These are phyloP conservation scores for Boletus holoroseus DNA, from an alignment of 1,284 basidiomycete genomes.

Conservation along the genomic window DNA sequence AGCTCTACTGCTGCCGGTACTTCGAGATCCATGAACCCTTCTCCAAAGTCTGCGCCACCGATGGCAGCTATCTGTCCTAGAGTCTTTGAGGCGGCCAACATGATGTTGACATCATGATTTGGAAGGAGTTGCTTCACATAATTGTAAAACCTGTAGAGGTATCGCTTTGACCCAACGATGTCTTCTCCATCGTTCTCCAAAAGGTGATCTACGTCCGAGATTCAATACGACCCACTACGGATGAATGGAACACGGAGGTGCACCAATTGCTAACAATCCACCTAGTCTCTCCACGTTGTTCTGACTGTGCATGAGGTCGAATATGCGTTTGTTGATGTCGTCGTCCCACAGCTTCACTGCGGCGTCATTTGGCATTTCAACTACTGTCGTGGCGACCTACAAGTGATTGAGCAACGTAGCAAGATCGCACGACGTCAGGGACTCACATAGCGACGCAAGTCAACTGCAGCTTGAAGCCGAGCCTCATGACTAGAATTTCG, in stretches of 20 bases:
- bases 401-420: conserved; percentile 6
- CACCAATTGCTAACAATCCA: conserved; percentile 78
- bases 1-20: conserved; percentile 77
- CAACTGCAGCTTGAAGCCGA: conserved; percentile 59
- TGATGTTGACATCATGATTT: conserved; percentile 79
- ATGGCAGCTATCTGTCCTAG: conserved; percentile 78
- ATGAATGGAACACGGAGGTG: conserved; percentile 24
- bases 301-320: conserved; percentile 79
- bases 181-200: conserved; percentile 70
- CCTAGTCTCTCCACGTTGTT: conserved; percentile 73
- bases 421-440: conserved; percentile 7
- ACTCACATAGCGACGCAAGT: conserved; percentile 67
- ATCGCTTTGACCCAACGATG: conserved; percentile 67
- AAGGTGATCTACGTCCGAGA: conserved; percentile 51
- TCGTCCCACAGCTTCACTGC: conserved; percentile 79
- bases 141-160: conserved; percentile 85
- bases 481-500: conserved; percentile 58
- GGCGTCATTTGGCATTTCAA: conserved; percentile 73
- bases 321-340: conserved; percentile 71
- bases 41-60: conserved; percentile 77
- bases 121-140: conserved; percentile 85
- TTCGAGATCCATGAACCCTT: conserved; percentile 83
- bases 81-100: conserved; percentile 84
- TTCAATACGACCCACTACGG: conserved; percentile 14
- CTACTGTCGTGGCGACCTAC: conserved; percentile 64